Conservation (phyloP, 129 eudicot species). For the Escallonia rubra region DNA sequence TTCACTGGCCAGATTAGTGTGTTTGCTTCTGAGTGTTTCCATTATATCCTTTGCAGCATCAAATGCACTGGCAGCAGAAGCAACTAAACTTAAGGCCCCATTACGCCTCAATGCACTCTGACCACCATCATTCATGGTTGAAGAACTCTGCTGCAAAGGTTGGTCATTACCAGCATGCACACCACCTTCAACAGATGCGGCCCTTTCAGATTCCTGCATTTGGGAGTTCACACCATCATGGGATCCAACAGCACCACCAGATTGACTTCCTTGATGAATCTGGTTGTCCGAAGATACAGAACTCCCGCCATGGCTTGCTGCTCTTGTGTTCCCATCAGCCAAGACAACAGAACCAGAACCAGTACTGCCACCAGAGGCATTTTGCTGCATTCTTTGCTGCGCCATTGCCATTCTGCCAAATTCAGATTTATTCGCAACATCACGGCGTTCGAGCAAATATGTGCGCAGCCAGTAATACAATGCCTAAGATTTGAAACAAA, state of each 20-base stretch:
- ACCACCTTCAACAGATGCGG: conserved; percentile 52
- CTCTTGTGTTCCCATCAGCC: conserved; percentile 58
- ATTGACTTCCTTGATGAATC: conserved; percentile 62
- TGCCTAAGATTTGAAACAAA: conserved; percentile 40
- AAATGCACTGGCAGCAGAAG: conserved; percentile 95
- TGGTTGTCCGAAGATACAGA: conserved; percentile 63
- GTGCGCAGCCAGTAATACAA: conserved; percentile 98
- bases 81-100: conserved; percentile 78
- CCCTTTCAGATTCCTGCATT: conserved; percentile 81
- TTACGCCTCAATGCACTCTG: conserved; percentile 82
- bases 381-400: conserved; percentile 96
- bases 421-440: conserved; percentile 94
- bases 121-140: conserved; percentile 51
- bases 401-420: conserved; percentile 90
- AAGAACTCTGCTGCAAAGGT: conserved; percentile 54
- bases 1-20: conserved; percentile 90
- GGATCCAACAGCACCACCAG: conserved; percentile 51
- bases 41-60: conserved; percentile 99
- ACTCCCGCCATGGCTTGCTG: conserved; percentile 48
- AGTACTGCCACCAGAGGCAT: conserved; percentile 42
- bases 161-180: conserved; percentile 59
- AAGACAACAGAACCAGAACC: conserved; percentile 28
- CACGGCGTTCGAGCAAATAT: conserved; percentile 94
- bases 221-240: conserved; percentile 73
- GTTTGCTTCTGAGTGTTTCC: conserved; percentile 98